A percentile compares a stretch with the other conserved stretches of the same genome.
phyloP scores from a whole-genome alignment of 1,139 yeast genomes.

The Saccharomyces uvarum region DNA sequence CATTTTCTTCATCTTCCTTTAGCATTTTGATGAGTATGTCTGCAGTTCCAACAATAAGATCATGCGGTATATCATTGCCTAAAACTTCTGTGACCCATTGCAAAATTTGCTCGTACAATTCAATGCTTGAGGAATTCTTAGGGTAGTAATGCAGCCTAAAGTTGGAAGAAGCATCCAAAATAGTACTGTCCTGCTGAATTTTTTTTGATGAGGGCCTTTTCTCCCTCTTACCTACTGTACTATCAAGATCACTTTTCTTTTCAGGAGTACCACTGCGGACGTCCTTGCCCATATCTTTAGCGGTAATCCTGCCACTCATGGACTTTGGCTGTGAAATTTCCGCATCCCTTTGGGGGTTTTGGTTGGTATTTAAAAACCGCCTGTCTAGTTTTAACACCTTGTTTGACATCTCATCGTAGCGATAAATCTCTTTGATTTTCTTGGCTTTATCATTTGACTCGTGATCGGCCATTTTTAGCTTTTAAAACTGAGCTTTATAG shows the following conservation, averaged over 20 bases:
- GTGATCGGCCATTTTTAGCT: constrained; percentile 10
- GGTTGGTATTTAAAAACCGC: constrained; percentile 37
- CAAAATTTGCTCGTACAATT: constrained; percentile 40
- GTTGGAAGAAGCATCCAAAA: constrained; percentile 31
- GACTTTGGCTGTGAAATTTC: constrained; percentile 60
- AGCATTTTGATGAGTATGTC: constrained; percentile 59
- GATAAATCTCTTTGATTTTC: constrained; percentile 35
- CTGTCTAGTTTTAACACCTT: constrained; percentile 60
- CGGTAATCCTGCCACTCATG: constrained; percentile 55
- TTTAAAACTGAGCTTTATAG: background rate
- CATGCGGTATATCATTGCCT: constrained; percentile 52
- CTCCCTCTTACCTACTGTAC: constrained; percentile 6
- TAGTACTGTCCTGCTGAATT: constrained; percentile 16
- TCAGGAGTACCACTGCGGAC: background rate
- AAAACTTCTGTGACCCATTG: constrained; percentile 43
- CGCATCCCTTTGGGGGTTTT: constrained; percentile 39
- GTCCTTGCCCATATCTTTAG: constrained; percentile 58
- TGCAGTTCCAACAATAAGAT: constrained; percentile 46
- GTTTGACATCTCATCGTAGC: constrained; percentile 67
- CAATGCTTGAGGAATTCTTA: constrained; percentile 38
- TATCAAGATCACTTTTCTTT: background rate
- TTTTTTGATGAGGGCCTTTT: constrained; percentile 1
- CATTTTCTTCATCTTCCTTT: constrained; percentile 36
- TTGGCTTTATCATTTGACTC: constrained; percentile 11
- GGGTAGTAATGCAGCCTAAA: constrained; percentile 47